Evolutionary conservation across 345 rosid genomes (phyloP).

Genomic region (Cardamine chenopodiifolia): DNA sequence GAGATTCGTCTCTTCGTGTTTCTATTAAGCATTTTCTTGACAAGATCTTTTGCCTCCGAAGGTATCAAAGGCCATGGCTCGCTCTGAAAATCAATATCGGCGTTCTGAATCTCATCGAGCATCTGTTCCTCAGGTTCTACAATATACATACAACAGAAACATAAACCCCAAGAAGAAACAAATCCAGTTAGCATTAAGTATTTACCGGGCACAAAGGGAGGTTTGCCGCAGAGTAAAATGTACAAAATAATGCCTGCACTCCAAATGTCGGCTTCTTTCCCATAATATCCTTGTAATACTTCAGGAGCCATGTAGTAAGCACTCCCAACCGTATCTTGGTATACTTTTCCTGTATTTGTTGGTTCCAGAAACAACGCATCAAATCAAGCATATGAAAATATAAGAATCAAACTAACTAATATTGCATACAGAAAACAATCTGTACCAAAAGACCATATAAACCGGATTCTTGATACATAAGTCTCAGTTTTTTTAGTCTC

Average conservation of each 20-base stretch:
- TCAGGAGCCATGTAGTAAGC: slow-evolving; percentile 95
- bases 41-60: slow-evolving; percentile 66
- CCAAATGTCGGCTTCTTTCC: slow-evolving; percentile 93
- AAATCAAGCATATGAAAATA: too few relatives aligned
- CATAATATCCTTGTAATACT: slow-evolving; percentile 73
- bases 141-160: neutral
- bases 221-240: slow-evolving; percentile 74
- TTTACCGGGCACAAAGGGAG: slow-evolving; percentile 86
- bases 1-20: slow-evolving; percentile 67
- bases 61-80: slow-evolving; percentile 76
- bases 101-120: slow-evolving; percentile 60
- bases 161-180: neutral
- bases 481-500: neutral
- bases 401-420: too few relatives aligned
- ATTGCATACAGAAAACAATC: too few relatives aligned
- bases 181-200: neutral
- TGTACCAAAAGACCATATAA: neutral
- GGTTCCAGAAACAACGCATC: slow-evolving; percentile 8
- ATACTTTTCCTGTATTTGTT: slow-evolving; percentile 58
- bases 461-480: neutral
- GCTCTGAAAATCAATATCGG: slow-evolving; percentile 61
- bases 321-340: slow-evolving; percentile 72
- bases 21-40: slow-evolving; percentile 70
- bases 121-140: slow-evolving; percentile 62
- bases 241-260: slow-evolving; percentile 89